Evolutionary conservation across 1,284 basidiomycete genomes (phyloP), one percentile per base, ranked within the genome.

Genomic region (Cryptococcus sp.): DNA sequence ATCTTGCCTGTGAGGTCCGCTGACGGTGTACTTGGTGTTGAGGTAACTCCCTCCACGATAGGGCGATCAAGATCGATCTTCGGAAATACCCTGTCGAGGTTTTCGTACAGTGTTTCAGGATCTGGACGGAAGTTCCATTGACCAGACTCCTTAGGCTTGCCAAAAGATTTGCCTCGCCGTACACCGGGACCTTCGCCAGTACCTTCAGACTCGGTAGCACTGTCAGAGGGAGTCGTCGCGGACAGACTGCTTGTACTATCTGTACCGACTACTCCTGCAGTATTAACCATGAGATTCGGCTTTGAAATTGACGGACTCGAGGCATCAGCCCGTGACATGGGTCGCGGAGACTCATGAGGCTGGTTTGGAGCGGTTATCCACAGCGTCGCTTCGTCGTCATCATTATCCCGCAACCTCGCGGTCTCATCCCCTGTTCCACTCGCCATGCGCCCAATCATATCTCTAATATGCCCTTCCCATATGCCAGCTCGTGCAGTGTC

Each of bases 61-160:
- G 95, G 95, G 73, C 91, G 89, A 79, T 99, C 96, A 50, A 99
- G 84, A 73, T 99, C 94, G 74, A 97, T 91, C 66, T 90, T 87
- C 0, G 94, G 94, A 83, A 99, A 99, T 81, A 92, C 97, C 64
- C 90, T 87, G 69, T 98, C 91, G 7, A 99, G 83, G 55, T 90
- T 87, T 56, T 98, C 90, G 75, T 94, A 93, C 54, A 99, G 88
- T 69, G 91, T 89, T 74, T 99, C 96, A 0, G 94, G 87, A 34
- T 89, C 87, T 15, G 96, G 96, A 71, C 96, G 89, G 63, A 89
- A 86, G 48, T 89, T 88, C 90, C 90, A 93, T 52, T 76, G 72
- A 48, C 70, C 62, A 8, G 57, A 55, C 52, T 67, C 69, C 51
- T 67, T 74, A 15, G 68, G 68, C 44, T 65, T 59, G 3, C 71